These are phyloP conservation scores for Arachnopeziza araneosa DNA, from an alignment of 2,329 filamentous ascomycete species.

Conservation along the genomic window DNA sequence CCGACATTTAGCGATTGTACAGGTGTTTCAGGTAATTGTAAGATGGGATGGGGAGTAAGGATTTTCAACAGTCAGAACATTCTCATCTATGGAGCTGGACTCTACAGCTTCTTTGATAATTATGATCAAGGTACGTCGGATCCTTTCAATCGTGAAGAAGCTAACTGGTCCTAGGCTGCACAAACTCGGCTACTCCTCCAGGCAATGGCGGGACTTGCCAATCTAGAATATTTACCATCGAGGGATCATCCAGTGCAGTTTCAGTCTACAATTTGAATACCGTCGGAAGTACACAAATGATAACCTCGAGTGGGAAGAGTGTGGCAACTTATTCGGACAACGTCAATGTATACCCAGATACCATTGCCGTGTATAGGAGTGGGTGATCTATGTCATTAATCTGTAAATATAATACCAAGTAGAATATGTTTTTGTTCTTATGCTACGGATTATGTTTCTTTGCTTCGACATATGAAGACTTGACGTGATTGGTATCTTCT, in stretches of 20 bases:
- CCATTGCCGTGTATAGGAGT: slow-evolving; percentile 12
- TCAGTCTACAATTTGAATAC: slow-evolving; percentile 21
- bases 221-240: slow-evolving; percentile 19
- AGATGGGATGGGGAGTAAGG: slow-evolving; percentile 55
- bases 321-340: slow-evolving; percentile 13
- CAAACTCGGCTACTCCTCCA: slow-evolving; percentile 3
- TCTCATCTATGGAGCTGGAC: slow-evolving; percentile 44
- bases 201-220: slow-evolving; percentile 16
- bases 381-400: too few species aligned
- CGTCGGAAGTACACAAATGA: slow-evolving; percentile 18
- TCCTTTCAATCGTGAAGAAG: not conserved
- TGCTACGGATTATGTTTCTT: too few species aligned
- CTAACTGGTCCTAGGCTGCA: slow-evolving; percentile 7
- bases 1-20: not conserved
- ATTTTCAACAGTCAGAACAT: slow-evolving; percentile 45
- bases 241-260: slow-evolving; percentile 6
- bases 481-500: too few species aligned
- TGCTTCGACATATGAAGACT: too few species aligned
- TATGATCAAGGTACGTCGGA: slow-evolving; percentile 32
- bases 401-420: too few species aligned
- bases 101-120: slow-evolving; percentile 55
- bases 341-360: slow-evolving; percentile 16
- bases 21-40: not conserved
- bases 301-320: slow-evolving; percentile 10
- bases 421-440: too few species aligned